These are phyloP conservation scores for Ustilago hordei DNA, from an alignment of 1,284 basidiomycete species.

Conservation along the genomic window DNA sequence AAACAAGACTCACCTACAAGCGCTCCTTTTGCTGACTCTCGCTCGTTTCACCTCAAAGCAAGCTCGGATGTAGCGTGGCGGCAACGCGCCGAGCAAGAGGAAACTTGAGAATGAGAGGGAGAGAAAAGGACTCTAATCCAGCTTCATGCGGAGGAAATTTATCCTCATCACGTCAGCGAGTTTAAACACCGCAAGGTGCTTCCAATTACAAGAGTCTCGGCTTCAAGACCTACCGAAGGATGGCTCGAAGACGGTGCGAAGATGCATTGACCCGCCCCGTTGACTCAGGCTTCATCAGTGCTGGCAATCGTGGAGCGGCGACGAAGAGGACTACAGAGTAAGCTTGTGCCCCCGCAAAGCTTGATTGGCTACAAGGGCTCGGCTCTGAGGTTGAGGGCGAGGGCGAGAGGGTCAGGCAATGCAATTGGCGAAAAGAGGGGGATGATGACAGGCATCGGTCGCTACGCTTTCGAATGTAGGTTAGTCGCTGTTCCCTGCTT, in stretches of 20 bases:
- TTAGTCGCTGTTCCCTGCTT: neutral
- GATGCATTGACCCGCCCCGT: neutral
- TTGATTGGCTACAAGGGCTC: neutral
- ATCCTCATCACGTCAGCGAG: neutral
- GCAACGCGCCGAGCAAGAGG: neutral
- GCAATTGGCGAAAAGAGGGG: neutral
- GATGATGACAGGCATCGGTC: neutral
- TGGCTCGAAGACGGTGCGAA: neutral
- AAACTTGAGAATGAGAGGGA: neutral
- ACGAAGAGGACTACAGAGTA: neutral
- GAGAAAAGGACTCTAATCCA: neutral
- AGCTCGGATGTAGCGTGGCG: neutral
- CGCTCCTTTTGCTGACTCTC: neutral
- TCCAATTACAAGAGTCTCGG: neutral
- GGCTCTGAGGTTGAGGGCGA: neutral
- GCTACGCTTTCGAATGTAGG: neutral
- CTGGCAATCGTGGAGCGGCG: neutral
- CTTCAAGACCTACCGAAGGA: neutral
- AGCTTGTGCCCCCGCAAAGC: neutral
- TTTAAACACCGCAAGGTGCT: neutral
- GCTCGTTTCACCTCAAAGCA: neutral
- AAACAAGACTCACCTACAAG: constrained; percentile 5
- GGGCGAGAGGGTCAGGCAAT: neutral
- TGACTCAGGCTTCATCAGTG: neutral
- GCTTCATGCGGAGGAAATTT: neutral